Percentiles rank a stretch among this genome's conserved stretches.
Conservation (phyloP, 2,329 filamentous ascomycete genomes). For the Colletotrichum cereale region DNA sequence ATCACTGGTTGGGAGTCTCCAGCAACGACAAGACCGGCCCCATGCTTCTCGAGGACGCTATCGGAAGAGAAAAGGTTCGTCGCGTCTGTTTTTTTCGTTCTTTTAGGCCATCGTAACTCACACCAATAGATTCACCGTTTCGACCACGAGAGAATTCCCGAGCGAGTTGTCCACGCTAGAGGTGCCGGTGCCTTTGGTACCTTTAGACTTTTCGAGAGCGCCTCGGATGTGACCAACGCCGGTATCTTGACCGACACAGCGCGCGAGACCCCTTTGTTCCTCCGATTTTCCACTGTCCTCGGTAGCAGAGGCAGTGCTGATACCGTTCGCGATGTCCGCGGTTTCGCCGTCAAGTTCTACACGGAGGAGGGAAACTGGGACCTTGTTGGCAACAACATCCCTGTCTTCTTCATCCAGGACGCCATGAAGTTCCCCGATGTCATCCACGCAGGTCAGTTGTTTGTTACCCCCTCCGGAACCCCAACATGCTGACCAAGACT, state of each 20-base stretch:
- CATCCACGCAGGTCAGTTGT: slow-evolving; percentile 54
- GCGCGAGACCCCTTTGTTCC: slow-evolving; percentile 75
- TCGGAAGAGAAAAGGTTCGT: slow-evolving; percentile 77
- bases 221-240: slow-evolving; percentile 73
- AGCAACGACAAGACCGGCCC: slow-evolving; percentile 75
- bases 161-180: slow-evolving; percentile 72
- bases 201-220: slow-evolving; percentile 60
- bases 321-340: slow-evolving; percentile 83
- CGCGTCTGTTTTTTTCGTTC: rapidly evolving
- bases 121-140: slow-evolving; percentile 75
- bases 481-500: slow-evolving; percentile 38
- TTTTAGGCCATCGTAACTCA: slow-evolving; percentile 21
- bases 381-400: slow-evolving; percentile 76
- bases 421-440: slow-evolving; percentile 80
- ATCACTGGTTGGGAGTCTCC: slow-evolving; percentile 80
- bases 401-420: slow-evolving; percentile 83
- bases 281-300: slow-evolving; percentile 83
- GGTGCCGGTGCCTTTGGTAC: slow-evolving; percentile 70
- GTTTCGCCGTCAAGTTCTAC: slow-evolving; percentile 84
- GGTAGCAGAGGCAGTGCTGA: slow-evolving; percentile 82
- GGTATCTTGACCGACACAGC: slow-evolving; percentile 76
- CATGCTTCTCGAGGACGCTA: slow-evolving; percentile 76
- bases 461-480: rapidly evolving
- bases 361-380: slow-evolving; percentile 85
- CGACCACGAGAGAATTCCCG: slow-evolving; percentile 74